These are phyloP conservation scores for Candida ipomoeae DNA, from an alignment of 805 yeast species.

Conservation along the genomic window DNA sequence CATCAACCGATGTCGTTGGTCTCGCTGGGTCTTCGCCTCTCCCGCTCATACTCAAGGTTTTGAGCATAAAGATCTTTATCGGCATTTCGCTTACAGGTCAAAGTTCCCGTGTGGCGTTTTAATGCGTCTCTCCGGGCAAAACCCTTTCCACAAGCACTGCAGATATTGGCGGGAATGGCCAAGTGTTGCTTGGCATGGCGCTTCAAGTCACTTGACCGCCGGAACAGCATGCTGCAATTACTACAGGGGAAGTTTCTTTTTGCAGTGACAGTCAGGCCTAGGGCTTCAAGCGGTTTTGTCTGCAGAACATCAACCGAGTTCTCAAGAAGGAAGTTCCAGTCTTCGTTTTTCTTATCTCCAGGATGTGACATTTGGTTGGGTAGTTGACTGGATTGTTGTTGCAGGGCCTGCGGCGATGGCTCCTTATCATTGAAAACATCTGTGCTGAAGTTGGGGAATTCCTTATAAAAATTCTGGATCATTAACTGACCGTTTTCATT, in stretches of 20 bases:
- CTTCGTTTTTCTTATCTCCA: conserved; percentile 21
- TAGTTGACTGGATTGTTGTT: background rate
- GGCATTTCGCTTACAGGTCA: conserved; percentile 71
- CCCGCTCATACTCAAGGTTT: conserved; percentile 23
- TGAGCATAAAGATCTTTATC: conserved; percentile 42
- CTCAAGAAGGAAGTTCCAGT: conserved; percentile 31
- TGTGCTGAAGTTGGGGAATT: conserved; percentile 42
- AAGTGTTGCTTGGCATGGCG: conserved; percentile 75
- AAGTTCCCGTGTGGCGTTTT: conserved; percentile 69
- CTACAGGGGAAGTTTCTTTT: conserved; percentile 50
- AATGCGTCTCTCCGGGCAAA: conserved; percentile 81
- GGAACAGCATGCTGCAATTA: conserved; percentile 59
- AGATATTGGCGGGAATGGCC: conserved; percentile 67
- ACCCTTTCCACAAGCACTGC: conserved; percentile 74
- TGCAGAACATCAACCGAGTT: conserved; percentile 3
- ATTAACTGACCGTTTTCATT: conserved; percentile 40
- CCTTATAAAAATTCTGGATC: conserved; percentile 39
- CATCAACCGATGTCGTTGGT: background rate
- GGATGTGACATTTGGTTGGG: background rate
- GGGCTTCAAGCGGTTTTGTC: conserved; percentile 1
- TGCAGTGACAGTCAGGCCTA: background rate
- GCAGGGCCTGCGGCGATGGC: background rate
- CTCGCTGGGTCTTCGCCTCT: background rate
- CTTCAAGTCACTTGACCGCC: conserved; percentile 65
- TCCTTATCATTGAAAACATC: conserved; percentile 27